Evolutionary conservation across 2,329 filamentous ascomycete species (phyloP), one percentile per base, ranked within the genome.

Genomic region (Calonectria honghensis): DNA sequence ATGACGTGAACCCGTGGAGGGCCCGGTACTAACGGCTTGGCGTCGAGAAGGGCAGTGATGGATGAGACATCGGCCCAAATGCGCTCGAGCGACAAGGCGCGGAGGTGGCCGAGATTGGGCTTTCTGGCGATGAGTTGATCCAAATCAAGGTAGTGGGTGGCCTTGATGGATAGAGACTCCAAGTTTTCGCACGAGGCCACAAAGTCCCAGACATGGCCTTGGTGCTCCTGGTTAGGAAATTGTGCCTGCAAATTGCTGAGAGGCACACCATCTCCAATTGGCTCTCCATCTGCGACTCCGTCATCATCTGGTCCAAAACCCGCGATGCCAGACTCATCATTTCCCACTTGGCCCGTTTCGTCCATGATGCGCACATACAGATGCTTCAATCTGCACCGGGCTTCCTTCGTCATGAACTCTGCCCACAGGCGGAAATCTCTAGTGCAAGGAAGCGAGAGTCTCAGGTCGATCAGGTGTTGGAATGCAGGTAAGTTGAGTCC

Each of bases 121-220:
- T 16, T 20, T 31, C 24, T 6, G 13, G 51, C 2, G 1, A 20
- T 3, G 13, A 71, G 48, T 27, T 57, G 45, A 48, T 71, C 59
- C 24, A 71, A 18, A 18, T 71, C 27, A 6, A 71, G 48, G n/a
- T 32, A 66, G 27, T 66, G 48, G 0, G 45, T 65, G 18, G 10
- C 57, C 32, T 20, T n/a, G 18, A 65, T 41, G 1, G n/a, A 24
- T 0, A 71, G 59, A 39, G 48, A 57, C n/a, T 71, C 57, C 10
- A 71, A 59, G 50, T 71, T 71, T 13, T 13, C 29, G 27, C 59
- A 71, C 2, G 68, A 71, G 14, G 57, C 32, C 6, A 66, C 20
- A 65, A 71, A 65, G 14, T 66, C 37, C 59, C 68, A 71, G 7
- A 71, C 9, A 2, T 24, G 18, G 10, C n/a, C 27, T n/a, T 54